Percentiles rank a stretch among this genome's conserved stretches.
phyloP scores from a whole-genome alignment of 225 moss, liverwort and hornwort species.

The Bryum argenteum region DNA sequence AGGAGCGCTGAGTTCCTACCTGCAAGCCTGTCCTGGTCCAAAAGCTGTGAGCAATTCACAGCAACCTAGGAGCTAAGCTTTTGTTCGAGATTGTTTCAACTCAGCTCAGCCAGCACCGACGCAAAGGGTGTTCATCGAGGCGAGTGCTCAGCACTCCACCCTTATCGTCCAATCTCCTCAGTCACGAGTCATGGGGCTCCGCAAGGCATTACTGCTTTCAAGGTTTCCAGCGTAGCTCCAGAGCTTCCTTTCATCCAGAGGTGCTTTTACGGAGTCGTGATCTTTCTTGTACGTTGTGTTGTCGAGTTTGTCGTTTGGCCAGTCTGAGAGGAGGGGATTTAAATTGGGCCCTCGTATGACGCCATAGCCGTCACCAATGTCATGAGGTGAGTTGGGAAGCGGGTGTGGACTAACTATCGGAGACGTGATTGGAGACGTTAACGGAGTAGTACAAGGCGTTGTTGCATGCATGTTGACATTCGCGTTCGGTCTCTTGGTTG shows the following conservation, averaged over 20 bases:
- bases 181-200: slow-evolving; percentile 88
- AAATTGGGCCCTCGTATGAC: slow-evolving; percentile 34
- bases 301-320: slow-evolving; percentile 54
- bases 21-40: background rate
- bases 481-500: slow-evolving; percentile 26
- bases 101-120: slow-evolving; percentile 6
- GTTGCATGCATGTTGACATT: slow-evolving; percentile 13
- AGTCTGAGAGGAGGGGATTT: slow-evolving; percentile 45
- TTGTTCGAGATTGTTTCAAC: background rate
- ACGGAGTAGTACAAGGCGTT: slow-evolving; percentile 44
- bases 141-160: background rate
- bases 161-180: slow-evolving; percentile 23
- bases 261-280: slow-evolving; percentile 52
- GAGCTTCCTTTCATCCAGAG: slow-evolving; percentile 45
- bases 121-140: background rate
- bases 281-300: slow-evolving; percentile 56
- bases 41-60: slow-evolving; percentile 17
- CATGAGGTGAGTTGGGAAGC: slow-evolving; percentile 45
- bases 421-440: slow-evolving; percentile 50
- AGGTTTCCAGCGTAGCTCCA: slow-evolving; percentile 89
- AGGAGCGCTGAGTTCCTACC: slow-evolving; percentile 9
- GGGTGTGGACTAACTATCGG: slow-evolving; percentile 46
- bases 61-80: background rate
- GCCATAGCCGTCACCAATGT: slow-evolving; percentile 21
- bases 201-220: slow-evolving; percentile 75